Percentiles rank a stretch among this genome's conserved stretches.
Conservation (phyloP, 768 basidiomycete species). For the Tulasnella sp. region DNA sequence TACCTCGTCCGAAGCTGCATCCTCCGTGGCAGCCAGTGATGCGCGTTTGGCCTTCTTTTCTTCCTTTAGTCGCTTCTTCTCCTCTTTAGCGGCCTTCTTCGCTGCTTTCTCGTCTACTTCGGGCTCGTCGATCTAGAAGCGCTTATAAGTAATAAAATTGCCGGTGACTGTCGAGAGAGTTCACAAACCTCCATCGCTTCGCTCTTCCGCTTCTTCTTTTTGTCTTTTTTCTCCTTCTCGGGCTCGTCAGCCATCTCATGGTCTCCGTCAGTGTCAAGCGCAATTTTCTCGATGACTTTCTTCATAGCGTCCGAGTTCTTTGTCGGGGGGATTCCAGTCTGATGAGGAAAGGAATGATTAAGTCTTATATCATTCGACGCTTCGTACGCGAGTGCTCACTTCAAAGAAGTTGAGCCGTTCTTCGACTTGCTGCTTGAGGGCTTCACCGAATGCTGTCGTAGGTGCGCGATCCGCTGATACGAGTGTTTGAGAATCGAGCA, state of each 20-base stretch:
- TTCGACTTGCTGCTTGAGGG: conserved; percentile 86
- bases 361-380: not conserved
- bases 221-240: conserved; percentile 13
- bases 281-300: conserved; percentile 72
- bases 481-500: not conserved
- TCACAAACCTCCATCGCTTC: conserved; percentile 21
- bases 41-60: conserved; percentile 35
- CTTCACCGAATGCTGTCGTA: conserved; percentile 89
- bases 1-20: conserved; percentile 22
- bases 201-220: conserved; percentile 36
- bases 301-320: conserved; percentile 87
- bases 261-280: conserved; percentile 40
- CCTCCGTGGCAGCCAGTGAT: conserved; percentile 23
- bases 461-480: conserved; percentile 30
- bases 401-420: conserved; percentile 93
- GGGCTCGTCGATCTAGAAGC: conserved; percentile 27
- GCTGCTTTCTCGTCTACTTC: conserved; percentile 35
- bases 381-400: conserved; percentile 19
- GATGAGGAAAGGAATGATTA: not conserved
- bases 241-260: conserved; percentile 37
- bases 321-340: conserved; percentile 68
- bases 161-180: not conserved
- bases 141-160: not conserved
- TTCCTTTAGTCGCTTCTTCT: conserved; percentile 67
- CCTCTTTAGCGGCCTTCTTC: conserved; percentile 69